phyloP scores from a whole-genome alignment of 139 green algal genomes.

The Chlamydomonas urium region DNA sequence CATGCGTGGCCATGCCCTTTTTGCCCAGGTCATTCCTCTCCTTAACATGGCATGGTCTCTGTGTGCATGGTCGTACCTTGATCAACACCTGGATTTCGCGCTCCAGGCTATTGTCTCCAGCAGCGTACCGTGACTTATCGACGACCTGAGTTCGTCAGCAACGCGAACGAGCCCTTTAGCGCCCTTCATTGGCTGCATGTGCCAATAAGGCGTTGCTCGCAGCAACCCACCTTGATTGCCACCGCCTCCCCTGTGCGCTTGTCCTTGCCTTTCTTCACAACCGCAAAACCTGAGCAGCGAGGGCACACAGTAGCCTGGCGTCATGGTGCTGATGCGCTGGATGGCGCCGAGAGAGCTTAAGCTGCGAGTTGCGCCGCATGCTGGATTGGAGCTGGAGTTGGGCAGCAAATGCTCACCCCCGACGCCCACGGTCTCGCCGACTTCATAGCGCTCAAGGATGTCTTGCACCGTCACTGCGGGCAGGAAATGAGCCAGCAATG shows the following conservation, averaged over 20 bases:
- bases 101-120: constrained; percentile 69
- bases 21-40: background rate
- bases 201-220: background rate
- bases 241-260: constrained; percentile 56
- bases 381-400: background rate
- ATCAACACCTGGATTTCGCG: constrained; percentile 68
- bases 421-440: constrained; percentile 67
- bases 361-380: background rate
- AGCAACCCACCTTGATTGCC: constrained; percentile 64
- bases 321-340: too few species aligned
- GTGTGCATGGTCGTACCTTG: constrained; percentile 45
- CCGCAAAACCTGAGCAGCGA: constrained; percentile 60
- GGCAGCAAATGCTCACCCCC: constrained; percentile 44
- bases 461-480: constrained; percentile 67
- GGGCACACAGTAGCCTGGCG: background rate
- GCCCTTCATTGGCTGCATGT: background rate
- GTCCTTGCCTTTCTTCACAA: constrained; percentile 73
- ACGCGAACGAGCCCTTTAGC: background rate
- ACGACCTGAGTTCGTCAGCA: constrained; percentile 55
- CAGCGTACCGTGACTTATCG: constrained; percentile 66
- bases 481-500: background rate
- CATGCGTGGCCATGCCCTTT: background rate
- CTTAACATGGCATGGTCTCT: too few species aligned
- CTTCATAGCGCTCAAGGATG: constrained; percentile 69
- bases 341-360: background rate